phyloP scores from a whole-genome alignment of 1,284 basidiomycete species.

The Pholiota adiposa region DNA sequence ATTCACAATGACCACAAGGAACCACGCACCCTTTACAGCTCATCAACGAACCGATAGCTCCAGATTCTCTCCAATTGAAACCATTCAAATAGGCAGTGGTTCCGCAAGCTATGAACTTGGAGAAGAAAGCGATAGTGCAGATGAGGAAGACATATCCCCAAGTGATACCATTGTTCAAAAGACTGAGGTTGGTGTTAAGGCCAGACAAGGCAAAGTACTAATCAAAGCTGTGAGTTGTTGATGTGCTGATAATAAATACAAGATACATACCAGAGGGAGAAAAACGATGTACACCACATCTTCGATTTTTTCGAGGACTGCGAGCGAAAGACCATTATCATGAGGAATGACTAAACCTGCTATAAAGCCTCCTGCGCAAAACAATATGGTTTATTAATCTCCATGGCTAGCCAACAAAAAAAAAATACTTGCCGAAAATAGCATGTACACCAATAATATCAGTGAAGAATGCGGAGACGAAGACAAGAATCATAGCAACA shows the following conservation, averaged over 20 bases:
- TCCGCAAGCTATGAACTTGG: conserved; percentile 79
- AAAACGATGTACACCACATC: conserved; percentile 80
- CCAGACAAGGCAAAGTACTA: conserved; percentile 87
- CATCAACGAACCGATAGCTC: conserved; percentile 91
- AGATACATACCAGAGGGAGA: conserved; percentile 71
- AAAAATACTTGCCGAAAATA: conserved; percentile 55
- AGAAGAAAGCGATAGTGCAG: conserved; percentile 76
- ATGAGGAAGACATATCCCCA: conserved; percentile 89
- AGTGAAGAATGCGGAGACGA: conserved; percentile 84
- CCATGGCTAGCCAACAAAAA: conserved; percentile 2
- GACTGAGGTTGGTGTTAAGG: conserved; percentile 81
- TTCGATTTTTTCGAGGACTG: conserved; percentile 78
- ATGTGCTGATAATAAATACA: neutral
- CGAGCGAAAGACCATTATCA: conserved; percentile 83
- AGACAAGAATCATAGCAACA: conserved; percentile 75
- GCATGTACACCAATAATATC: conserved; percentile 83
- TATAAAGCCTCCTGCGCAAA: conserved; percentile 76
- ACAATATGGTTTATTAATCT: neutral
- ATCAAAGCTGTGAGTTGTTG: neutral
- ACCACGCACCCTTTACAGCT: conserved; percentile 83
- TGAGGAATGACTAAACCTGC: conserved; percentile 90
- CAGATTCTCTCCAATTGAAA: conserved; percentile 80
- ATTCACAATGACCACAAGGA: neutral
- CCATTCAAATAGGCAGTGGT: conserved; percentile 65
- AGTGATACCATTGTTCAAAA: conserved; percentile 73